Evolutionary conservation across 352 stramenopile genomes (phyloP).

Genomic region (Elongisporangium undulatum): DNA sequence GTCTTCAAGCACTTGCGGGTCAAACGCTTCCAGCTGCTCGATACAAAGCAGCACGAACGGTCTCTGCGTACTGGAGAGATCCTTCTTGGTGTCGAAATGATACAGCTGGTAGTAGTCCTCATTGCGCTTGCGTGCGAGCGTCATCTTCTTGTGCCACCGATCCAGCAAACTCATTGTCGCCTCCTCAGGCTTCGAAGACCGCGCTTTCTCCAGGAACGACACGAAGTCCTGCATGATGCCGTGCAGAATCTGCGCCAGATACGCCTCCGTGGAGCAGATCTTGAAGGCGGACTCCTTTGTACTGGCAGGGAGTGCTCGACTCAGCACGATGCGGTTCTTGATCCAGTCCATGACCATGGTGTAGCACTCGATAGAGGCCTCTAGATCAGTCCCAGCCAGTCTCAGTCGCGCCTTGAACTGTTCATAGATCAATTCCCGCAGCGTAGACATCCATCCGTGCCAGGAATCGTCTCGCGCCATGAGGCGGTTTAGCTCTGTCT

Average conservation of each 20-base stretch:
- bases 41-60: slow-evolving; percentile 67
- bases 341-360: slow-evolving; percentile 43
- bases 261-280: slow-evolving; percentile 36
- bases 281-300: slow-evolving; percentile 7
- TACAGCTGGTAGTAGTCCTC: slow-evolving; percentile 34
- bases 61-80: slow-evolving; percentile 6
- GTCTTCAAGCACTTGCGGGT: slow-evolving; percentile 49
- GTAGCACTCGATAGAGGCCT: slow-evolving; percentile 21
- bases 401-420: slow-evolving; percentile 15
- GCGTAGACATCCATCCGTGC: slow-evolving; percentile 16
- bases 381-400: slow-evolving; percentile 3
- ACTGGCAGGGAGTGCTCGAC: slow-evolving; percentile 6
- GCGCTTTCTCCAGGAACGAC: slow-evolving; percentile 6
- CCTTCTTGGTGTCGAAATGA: slow-evolving; percentile 3
- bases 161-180: background rate
- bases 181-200: background rate
- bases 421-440: slow-evolving; percentile 26
- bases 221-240: slow-evolving; percentile 26
- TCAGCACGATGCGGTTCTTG: slow-evolving; percentile 24
- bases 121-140: slow-evolving; percentile 9
- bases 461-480: slow-evolving; percentile 15
- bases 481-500: slow-evolving; percentile 18
- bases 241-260: slow-evolving; percentile 46
- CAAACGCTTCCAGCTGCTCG: slow-evolving; percentile 69
- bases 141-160: background rate